Base-by-base conservation (phyloP, 176 grass and related monocot species). In the Oryza officinalis region DNA sequence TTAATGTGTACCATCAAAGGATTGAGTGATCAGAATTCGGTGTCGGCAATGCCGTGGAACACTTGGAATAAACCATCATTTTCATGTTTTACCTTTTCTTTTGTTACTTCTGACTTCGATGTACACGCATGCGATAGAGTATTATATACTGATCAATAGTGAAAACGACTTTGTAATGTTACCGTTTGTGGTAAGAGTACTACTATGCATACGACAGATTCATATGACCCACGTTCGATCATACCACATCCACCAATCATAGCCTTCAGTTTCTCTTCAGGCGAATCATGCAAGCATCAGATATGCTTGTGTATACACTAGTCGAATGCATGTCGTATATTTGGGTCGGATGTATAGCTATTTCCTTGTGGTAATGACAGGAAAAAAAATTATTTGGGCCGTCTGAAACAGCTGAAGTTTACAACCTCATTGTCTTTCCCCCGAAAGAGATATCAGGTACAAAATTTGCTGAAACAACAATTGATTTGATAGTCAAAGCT, bases 1-100 rank as follows among this genome's bases (percentile, higher is more conserved):
- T 94, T 30, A 90, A 93, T 82, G 74, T 86, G 65, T 92, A 91
- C 66, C 92, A 91, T 63, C 75, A 86, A 44, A 90, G 94, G 77
- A 94, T 97, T 1, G 94, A 94, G 57, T 92, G 83, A 91, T 75
- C 28, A 15, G 23, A 59, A 5, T 67, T 10, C 0, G 0, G 20
- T 72, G 72, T 83, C 28, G 11, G 74, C 69, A 78, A 67, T 25
- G 84, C 63, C 13, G 60, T 44, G 28, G 41, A 70, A 70, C 69
- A 57, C 69, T 79, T 52, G 32, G 30, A 30, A 68, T 4, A 49
- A 14, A 4, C 69, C 47, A 26, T 13, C 46, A 65, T 2, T 49
- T 31, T 17, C 57, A 2, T 61, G 3, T 69, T 23, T 63, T 46
- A 0, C 22, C 40, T 18, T 67, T 57, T 60, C 40, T 69, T 68